These are phyloP conservation scores for Poa annua DNA, from an alignment of 176 grass and related monocot species.

Conservation along the genomic window DNA sequence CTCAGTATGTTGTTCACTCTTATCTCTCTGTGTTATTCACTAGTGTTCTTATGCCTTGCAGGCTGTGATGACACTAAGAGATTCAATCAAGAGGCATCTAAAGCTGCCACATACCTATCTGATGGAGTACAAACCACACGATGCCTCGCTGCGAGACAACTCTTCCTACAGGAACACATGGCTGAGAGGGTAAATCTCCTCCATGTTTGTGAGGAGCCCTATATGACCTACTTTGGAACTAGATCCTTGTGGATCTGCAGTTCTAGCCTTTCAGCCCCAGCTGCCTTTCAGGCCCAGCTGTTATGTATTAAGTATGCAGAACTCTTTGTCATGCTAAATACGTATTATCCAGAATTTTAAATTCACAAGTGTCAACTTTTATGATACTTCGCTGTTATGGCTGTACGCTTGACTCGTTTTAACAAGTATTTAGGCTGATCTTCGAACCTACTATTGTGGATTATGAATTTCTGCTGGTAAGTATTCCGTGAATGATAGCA, in stretches of 20 bases:
- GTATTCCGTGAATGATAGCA: neutral
- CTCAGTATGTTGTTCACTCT: no score
- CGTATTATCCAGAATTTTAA: neutral
- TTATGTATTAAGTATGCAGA: constrained; percentile 17
- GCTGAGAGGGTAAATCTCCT: constrained; percentile 68
- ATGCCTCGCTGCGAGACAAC: constrained; percentile 83
- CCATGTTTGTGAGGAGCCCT: neutral
- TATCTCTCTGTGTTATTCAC: neutral
- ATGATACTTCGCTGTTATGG: neutral
- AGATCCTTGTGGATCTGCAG: neutral
- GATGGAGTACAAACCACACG: constrained; percentile 98
- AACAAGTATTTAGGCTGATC: neutral
- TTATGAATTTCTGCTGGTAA: neutral
- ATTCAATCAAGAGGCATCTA: constrained; percentile 96
- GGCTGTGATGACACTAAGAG: constrained; percentile 89
- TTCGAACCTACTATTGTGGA: neutral
- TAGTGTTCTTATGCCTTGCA: constrained; percentile 36
- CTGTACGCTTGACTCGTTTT: neutral
- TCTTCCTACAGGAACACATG: constrained; percentile 97
- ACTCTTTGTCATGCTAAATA: constrained; percentile 36
- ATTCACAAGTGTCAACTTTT: neutral
- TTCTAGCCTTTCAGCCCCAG: constrained; percentile 4
- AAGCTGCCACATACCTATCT: constrained; percentile 90
- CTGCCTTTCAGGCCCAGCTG: constrained; percentile 12
- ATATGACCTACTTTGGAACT: constrained; percentile 7